phyloP scores from a whole-genome alignment of 306 rosid genomes.

The Pyrus bretschneideri region DNA sequence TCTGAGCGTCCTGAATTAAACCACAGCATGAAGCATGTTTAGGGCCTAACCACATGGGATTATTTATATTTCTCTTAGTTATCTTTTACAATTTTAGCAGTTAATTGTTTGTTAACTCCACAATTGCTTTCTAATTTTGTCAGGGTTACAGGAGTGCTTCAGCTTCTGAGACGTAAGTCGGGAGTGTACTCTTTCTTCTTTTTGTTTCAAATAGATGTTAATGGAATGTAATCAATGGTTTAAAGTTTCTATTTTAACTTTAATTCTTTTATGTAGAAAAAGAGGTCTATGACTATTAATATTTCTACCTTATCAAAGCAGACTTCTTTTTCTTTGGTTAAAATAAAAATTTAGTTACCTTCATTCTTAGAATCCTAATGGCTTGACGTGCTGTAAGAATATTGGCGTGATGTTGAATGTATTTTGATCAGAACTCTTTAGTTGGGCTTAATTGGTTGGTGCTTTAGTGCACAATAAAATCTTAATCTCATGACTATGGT shows the following conservation, averaged over 20 bases:
- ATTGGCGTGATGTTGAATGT: background rate
- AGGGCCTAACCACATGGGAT: background rate
- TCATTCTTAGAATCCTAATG: background rate
- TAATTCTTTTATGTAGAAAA: background rate
- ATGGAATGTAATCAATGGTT: background rate
- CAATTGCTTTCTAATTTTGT: constrained; percentile 17
- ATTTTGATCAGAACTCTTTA: background rate
- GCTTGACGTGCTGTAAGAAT: background rate
- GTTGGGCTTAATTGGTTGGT: background rate
- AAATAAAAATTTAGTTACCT: background rate
- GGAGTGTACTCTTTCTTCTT: constrained; percentile 5
- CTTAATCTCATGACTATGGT: background rate
- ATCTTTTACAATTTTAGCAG: background rate
- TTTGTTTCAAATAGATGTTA: background rate
- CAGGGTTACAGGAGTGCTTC: constrained; percentile 91
- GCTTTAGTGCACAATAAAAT: background rate
- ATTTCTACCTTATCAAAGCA: background rate
- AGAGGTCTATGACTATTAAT: background rate
- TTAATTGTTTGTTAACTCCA: background rate
- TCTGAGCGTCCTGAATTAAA: background rate
- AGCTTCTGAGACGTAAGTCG: constrained; percentile 87
- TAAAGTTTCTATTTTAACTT: background rate
- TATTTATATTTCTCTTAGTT: background rate
- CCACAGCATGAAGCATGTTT: background rate
- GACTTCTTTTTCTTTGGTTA: background rate